phyloP scores from a whole-genome alignment of 2,329 filamentous ascomycete genomes.

The Ceratocystis huliohia region DNA sequence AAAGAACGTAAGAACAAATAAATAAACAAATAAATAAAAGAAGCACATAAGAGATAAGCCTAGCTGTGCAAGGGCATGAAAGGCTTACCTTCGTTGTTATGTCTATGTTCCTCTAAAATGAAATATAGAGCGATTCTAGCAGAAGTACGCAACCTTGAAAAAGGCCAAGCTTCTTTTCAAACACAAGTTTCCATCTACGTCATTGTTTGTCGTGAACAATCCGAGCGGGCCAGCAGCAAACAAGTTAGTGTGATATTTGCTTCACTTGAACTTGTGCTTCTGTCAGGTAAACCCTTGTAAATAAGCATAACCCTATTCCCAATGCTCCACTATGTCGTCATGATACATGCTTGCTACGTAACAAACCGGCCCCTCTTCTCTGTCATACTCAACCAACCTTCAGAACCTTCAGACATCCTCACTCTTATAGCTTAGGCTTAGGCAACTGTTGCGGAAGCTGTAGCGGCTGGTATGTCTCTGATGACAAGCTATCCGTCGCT shows the following conservation, averaged over 20 bases:
- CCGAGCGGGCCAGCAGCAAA: neutral
- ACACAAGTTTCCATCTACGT: neutral
- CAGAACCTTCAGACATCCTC: neutral
- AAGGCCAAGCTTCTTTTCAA: too few species aligned
- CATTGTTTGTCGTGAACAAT: neutral
- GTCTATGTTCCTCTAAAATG: too few species aligned
- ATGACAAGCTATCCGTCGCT: slow-evolving; percentile 37
- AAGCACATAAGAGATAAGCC: neutral
- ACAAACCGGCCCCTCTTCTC: neutral
- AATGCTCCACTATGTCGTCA: neutral
- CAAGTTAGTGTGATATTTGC: neutral
- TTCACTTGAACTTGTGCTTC: neutral
- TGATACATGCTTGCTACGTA: neutral
- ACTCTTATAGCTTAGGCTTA: slow-evolving; percentile 37
- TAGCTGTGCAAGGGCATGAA: too few species aligned
- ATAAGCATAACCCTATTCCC: neutral
- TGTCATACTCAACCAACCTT: neutral
- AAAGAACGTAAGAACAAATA: neutral
- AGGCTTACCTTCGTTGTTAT: too few species aligned
- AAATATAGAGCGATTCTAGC: neutral
- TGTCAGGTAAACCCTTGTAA: neutral
- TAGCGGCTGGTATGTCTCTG: slow-evolving; percentile 42
- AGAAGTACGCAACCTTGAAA: too few species aligned
- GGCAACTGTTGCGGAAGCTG: slow-evolving; percentile 37
- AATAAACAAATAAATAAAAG: neutral